A percentile compares a stretch with the other conserved stretches of the same genome.
phyloP scores from a whole-genome alignment of 2,329 filamentous ascomycete species.

The Macroventuria anomochaeta region DNA sequence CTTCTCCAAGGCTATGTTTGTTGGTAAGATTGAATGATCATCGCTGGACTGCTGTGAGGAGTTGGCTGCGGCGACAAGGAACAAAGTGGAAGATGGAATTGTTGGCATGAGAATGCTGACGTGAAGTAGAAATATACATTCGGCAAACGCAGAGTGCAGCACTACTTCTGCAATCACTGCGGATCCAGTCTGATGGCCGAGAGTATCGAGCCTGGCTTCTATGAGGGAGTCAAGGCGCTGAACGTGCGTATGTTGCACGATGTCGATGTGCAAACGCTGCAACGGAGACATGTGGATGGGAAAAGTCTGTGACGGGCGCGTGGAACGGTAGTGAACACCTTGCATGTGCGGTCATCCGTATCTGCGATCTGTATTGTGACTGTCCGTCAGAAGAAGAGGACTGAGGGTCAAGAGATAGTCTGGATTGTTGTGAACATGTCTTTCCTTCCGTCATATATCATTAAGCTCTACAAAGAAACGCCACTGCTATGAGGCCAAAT shows the following conservation, averaged over 20 bases:
- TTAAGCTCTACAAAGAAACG: not conserved
- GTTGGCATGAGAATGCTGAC: slow-evolving; percentile 3
- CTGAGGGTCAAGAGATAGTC: too few relatives aligned
- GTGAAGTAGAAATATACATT: slow-evolving; percentile 18
- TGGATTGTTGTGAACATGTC: not conserved
- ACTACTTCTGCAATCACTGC: slow-evolving; percentile 43
- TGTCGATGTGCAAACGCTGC: slow-evolving; percentile 28
- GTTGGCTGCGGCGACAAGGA: too few relatives aligned
- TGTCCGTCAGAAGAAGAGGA: too few relatives aligned
- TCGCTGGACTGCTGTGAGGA: too few relatives aligned
- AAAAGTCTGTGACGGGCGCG: not conserved
- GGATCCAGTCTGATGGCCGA: slow-evolving; percentile 37
- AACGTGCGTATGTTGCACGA: slow-evolving; percentile 42
- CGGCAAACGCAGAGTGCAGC: slow-evolving; percentile 34
- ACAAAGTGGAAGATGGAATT: slow-evolving; percentile 20
- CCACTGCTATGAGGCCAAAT: not conserved
- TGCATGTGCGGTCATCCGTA: too few relatives aligned
- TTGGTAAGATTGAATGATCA: too few relatives aligned
- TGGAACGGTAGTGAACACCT: too few relatives aligned
- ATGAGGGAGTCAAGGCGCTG: slow-evolving; percentile 37
- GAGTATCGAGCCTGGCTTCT: slow-evolving; percentile 35
- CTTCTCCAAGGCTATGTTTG: too few relatives aligned
- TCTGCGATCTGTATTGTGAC: too few relatives aligned
- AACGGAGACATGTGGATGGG: not conserved
- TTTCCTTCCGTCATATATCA: slow-evolving; percentile 1